Evolutionary conservation across 306 rosid genomes (phyloP), one percentile per base, ranked within the genome.

Genomic region (Citrullus colocynthis): DNA sequence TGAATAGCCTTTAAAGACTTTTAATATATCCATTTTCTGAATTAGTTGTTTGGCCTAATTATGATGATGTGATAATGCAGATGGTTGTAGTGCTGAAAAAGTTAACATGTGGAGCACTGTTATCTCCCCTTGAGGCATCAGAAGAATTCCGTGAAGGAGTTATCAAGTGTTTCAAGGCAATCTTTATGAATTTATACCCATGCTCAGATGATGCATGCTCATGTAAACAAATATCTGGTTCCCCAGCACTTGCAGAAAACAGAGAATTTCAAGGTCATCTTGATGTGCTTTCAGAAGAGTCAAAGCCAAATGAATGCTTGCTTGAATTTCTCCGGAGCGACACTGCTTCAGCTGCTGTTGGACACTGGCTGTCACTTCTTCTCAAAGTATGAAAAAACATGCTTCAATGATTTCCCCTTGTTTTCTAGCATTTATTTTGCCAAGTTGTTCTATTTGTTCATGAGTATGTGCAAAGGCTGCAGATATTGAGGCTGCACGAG

Each of bases 101-200:
- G 86, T 92, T 95, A 81, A 95, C 98, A 14, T 86, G 84, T 32
- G 97, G 97, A 78, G 98, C 97, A 57, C 75, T 95, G 85, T 86
- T 95, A 73, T 85, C 97, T 77, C 97, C 97, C 28, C 83, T 86
- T 2, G 96, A 95, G 74, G 98, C 98, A 56, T 95, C 98, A 55
- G 98, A 95, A 86, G 98, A 95, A 90, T 90, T 95, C 59, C 97
- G 97, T 64, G 98, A 85, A 89, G 97, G 98, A 86, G 84, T 90
- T 84, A 60, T 95, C 24, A 85, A 87, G 86, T 95, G 97, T 85
- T 86, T 88, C 77, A 89, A 78, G 91, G 91, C 87, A 37, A 78
- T 95, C 59, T 88, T 95, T 82, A 77, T 81, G 81, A 86, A 80
- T 84, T 86, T 95, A 84, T 6, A 75, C 79, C 85, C 96, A 42